A percentile compares a stretch with the other conserved stretches of the same genome.
phyloP scores from a whole-genome alignment of 148 eudicot genomes.

The Euryodendron excelsum region DNA sequence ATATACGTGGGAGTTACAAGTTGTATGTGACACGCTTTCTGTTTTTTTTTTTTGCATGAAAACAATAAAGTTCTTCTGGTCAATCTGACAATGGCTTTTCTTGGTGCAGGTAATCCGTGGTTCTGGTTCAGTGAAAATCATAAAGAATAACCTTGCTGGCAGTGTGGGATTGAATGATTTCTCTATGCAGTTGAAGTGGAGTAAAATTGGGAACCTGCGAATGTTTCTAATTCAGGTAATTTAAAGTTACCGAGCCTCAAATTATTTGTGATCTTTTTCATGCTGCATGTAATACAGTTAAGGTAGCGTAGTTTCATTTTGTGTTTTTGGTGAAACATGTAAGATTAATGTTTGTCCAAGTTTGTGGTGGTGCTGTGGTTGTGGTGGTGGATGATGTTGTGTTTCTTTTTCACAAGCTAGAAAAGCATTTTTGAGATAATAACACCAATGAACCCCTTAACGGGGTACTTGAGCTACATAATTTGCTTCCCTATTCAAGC shows the following conservation, averaged over 20 bases:
- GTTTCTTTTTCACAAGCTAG: background rate
- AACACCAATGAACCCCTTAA: background rate
- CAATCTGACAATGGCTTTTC: slow-evolving; percentile 13
- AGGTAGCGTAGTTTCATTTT: background rate
- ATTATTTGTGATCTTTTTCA: background rate
- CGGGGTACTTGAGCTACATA: background rate
- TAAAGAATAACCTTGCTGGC: slow-evolving; percentile 61
- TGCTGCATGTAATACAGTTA: background rate
- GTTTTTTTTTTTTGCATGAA: background rate
- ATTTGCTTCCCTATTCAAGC: background rate
- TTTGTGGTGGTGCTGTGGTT: background rate
- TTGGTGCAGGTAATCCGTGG: slow-evolving; percentile 57
- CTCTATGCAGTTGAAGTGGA: slow-evolving; percentile 60
- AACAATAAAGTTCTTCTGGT: background rate
- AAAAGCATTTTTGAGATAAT: background rate
- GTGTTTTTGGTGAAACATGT: background rate
- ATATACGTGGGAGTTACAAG: too few relatives aligned
- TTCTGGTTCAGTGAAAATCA: slow-evolving; percentile 58
- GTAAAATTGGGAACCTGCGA: slow-evolving; percentile 60
- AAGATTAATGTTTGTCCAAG: background rate
- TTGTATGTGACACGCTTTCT: background rate
- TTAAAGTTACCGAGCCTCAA: background rate
- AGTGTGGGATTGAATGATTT: slow-evolving; percentile 59
- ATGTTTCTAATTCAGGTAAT: slow-evolving; percentile 70
- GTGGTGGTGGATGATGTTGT: background rate